Conservation (phyloP, 208 protist genomes). For the Porcisia hertigi region DNA sequence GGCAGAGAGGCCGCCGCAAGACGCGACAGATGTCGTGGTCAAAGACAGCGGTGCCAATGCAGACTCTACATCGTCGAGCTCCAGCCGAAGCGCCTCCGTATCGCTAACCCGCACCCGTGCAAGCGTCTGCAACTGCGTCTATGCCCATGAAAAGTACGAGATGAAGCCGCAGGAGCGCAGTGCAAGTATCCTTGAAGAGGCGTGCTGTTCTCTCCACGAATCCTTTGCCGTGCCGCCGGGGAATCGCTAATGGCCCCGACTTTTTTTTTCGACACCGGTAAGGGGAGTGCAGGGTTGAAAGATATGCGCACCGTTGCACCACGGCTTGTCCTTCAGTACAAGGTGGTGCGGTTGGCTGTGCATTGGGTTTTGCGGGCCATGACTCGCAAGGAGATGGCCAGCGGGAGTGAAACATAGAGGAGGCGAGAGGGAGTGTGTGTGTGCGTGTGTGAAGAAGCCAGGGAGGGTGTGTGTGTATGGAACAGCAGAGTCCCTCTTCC, state of each 20-base stretch:
- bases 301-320: neutral
- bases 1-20: neutral
- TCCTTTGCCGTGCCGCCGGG: conserved; percentile 23
- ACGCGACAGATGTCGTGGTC: conserved; percentile 24
- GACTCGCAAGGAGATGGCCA: too few relatives aligned
- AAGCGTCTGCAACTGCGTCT: neutral
- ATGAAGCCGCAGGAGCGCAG: conserved; percentile 29
- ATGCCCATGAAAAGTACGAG: conserved; percentile 12
- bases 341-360: too few relatives aligned
- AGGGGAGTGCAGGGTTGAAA: too few relatives aligned
- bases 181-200: conserved; percentile 28
- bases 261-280: too few relatives aligned
- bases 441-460: too few relatives aligned
- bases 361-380: too few relatives aligned
- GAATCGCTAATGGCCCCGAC: too few relatives aligned
- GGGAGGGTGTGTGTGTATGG: too few relatives aligned
- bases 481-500: too few relatives aligned
- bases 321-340: too few relatives aligned
- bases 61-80: neutral
- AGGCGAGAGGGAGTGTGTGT: too few relatives aligned
- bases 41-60: conserved; percentile 3
- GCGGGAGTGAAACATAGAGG: too few relatives aligned
- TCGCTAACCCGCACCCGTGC: conserved; percentile 6
- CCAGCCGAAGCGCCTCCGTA: conserved; percentile 12
- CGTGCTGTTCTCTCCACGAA: conserved; percentile 28